Percentiles rank a stretch among this genome's conserved stretches.
Evolutionary conservation across 257 asterid genomes (phyloP).

Genomic region (Lycium ferocissimum): DNA sequence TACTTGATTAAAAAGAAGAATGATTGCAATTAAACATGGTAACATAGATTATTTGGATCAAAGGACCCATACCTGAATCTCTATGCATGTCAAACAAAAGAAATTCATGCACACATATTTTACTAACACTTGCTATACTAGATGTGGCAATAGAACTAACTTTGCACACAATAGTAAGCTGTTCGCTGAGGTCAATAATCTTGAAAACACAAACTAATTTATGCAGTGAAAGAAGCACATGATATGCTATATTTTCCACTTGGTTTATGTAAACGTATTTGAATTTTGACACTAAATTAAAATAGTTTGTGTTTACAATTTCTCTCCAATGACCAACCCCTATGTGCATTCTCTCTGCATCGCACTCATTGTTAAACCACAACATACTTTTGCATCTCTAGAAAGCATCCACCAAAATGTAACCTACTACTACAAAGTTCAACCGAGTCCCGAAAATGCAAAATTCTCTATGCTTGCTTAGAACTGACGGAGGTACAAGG

Average conservation of each 20-base stretch:
- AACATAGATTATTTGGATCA: background rate
- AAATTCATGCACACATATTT: background rate
- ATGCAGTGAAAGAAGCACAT: background rate
- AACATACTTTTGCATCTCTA: background rate
- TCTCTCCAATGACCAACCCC: background rate
- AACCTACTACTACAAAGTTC: background rate
- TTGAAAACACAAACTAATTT: background rate
- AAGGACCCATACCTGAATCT: background rate
- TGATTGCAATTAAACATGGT: background rate
- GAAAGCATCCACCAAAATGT: constrained; percentile 1
- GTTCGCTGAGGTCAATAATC: background rate
- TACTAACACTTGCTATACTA: background rate
- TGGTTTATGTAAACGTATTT: background rate
- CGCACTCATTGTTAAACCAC: background rate
- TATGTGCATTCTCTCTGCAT: background rate
- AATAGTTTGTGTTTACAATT: background rate
- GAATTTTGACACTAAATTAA: background rate
- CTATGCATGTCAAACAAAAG: constrained; percentile 14
- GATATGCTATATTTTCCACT: constrained; percentile 19
- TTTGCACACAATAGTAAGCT: background rate
- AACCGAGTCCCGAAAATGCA: background rate
- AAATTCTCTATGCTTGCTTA: background rate
- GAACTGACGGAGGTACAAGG: background rate
- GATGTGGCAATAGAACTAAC: constrained; percentile 17
- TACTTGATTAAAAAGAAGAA: background rate